Evolutionary conservation across 78 protist species (phyloP).

Genomic region (Anaeramoeba ignava): DNA sequence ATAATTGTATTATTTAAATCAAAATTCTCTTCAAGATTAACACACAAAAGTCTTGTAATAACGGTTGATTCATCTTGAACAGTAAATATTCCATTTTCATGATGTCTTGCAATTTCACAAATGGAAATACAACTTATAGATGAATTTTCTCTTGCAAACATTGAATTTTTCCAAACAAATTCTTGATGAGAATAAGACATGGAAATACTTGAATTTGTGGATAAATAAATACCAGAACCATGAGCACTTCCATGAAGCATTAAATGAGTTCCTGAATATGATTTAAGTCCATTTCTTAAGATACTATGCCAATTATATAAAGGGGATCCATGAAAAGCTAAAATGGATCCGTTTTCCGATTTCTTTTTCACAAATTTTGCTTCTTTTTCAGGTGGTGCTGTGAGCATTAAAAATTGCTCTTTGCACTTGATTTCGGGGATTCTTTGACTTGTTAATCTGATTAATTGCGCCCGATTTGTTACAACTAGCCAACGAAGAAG

Average conservation of each 20-base stretch:
- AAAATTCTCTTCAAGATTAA: too few species aligned
- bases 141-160: background rate
- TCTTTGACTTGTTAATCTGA: too few species aligned
- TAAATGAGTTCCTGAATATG: constrained; percentile 16
- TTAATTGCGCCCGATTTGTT: background rate
- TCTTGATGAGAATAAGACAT: constrained; percentile 1
- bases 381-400: constrained; percentile 32
- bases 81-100: too few species aligned
- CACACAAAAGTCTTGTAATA: too few species aligned
- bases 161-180: background rate
- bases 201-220: constrained; percentile 9
- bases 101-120: constrained; percentile 1
- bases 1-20: too few species aligned
- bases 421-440: background rate
- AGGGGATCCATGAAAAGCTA: constrained; percentile 42
- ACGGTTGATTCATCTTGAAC: too few species aligned
- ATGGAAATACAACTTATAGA: background rate
- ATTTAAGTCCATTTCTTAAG: constrained; percentile 25
- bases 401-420: constrained; percentile 26
- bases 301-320: constrained; percentile 44
- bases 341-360: constrained; percentile 13
- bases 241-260: constrained; percentile 32
- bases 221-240: constrained; percentile 34
- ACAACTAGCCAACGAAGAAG: background rate
- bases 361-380: constrained; percentile 7